Conservation (phyloP, 2,329 filamentous ascomycete species). For the Monilinia fructicola region DNA sequence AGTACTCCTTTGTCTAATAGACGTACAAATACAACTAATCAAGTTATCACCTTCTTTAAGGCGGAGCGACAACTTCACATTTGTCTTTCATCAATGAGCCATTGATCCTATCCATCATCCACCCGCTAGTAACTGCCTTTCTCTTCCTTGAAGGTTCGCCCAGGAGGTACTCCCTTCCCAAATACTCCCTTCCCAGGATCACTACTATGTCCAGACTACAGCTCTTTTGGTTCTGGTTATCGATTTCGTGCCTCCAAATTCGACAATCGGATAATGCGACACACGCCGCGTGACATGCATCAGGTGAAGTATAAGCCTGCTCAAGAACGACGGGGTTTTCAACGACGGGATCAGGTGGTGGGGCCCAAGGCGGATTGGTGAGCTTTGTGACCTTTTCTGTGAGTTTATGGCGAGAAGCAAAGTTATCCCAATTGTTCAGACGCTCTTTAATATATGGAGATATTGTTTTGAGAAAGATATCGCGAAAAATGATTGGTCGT, state of each 20-base stretch:
- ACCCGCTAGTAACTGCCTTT: neutral
- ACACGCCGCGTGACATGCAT: slow-evolving; percentile 19
- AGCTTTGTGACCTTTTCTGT: neutral
- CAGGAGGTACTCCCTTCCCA: neutral
- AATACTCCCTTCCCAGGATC: neutral
- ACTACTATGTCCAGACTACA: slow-evolving; percentile 13
- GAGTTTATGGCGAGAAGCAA: slow-evolving; percentile 18
- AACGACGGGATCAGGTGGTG: slow-evolving; percentile 6
- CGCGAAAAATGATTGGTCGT: slow-evolving; percentile 9
- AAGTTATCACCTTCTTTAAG: neutral
- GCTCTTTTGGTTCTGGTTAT: neutral
- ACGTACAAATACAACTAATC: no score
- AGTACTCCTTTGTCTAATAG: no score
- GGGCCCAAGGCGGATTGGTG: neutral
- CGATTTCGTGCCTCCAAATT: slow-evolving; percentile 19
- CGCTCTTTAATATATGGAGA: neutral
- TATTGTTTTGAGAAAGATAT: slow-evolving; percentile 15
- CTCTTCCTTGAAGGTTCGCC: neutral
- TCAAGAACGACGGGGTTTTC: neutral
- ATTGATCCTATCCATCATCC: slow-evolving; percentile 20
- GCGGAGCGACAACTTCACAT: slow-evolving; percentile 3
- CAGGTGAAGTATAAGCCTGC: slow-evolving; percentile 3
- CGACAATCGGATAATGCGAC: slow-evolving; percentile 1
- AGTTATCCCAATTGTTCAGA: slow-evolving; percentile 25
- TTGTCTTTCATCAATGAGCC: neutral